phyloP scores from a whole-genome alignment of 192 early-diverging fungal genomes.

The Coemansia pectinata region DNA sequence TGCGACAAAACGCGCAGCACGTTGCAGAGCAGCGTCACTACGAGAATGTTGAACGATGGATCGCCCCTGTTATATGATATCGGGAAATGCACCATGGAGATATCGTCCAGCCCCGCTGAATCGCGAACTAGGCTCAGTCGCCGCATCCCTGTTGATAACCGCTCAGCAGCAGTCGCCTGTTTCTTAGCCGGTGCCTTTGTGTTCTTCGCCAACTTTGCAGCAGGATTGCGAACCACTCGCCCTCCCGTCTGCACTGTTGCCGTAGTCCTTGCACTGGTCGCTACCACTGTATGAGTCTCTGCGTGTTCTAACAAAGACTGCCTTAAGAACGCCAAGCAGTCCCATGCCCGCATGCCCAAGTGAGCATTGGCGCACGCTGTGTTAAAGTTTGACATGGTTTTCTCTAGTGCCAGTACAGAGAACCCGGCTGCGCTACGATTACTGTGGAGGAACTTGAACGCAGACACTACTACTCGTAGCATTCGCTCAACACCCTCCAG shows the following conservation, averaged over 20 bases:
- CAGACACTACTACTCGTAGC: slow-evolving; percentile 18
- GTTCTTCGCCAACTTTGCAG: slow-evolving; percentile 6
- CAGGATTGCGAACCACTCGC: slow-evolving; percentile 37
- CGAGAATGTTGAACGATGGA: slow-evolving; percentile 30
- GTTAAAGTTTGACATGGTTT: slow-evolving; percentile 41
- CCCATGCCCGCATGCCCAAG: slow-evolving; percentile 27
- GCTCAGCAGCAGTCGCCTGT: background rate
- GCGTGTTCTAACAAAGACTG: slow-evolving; percentile 38
- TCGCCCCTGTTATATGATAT: slow-evolving; percentile 21
- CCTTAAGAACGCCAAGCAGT: slow-evolving; percentile 29
- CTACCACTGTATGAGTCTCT: slow-evolving; percentile 17
- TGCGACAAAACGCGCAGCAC: slow-evolving; percentile 39
- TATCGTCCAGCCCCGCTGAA: background rate
- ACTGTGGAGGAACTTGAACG: slow-evolving; percentile 24
- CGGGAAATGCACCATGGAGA: slow-evolving; percentile 18
- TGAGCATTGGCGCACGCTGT: slow-evolving; percentile 46
- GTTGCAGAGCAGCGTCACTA: slow-evolving; percentile 38
- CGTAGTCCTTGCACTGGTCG: background rate
- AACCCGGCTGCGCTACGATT: slow-evolving; percentile 39
- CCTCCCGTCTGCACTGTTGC: slow-evolving; percentile 1
- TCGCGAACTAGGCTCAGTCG: slow-evolving; percentile 38
- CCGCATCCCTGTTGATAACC: slow-evolving; percentile 21
- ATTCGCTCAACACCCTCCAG: slow-evolving; percentile 21
- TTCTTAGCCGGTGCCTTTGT: background rate
- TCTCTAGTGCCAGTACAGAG: slow-evolving; percentile 38